Conservation (phyloP, 331 rosid species). For the Quercus tomentella region DNA sequence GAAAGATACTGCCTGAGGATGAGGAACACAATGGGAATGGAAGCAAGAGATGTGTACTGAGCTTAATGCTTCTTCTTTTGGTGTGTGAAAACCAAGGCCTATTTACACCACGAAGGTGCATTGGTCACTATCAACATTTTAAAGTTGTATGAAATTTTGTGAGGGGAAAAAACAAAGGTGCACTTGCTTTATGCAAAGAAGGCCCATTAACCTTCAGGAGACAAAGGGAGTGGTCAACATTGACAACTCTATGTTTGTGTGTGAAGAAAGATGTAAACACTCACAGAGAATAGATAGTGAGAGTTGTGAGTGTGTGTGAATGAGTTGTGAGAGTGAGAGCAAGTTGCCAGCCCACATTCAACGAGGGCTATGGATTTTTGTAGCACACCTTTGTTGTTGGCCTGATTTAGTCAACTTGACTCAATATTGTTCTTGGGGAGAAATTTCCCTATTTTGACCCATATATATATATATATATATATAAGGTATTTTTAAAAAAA, state of each 20-base stretch:
- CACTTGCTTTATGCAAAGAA: background rate
- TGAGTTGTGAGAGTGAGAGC: background rate
- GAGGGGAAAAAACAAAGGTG: background rate
- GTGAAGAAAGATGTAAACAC: background rate
- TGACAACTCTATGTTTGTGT: too few relatives aligned
- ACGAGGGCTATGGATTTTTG: background rate
- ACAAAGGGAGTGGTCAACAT: background rate
- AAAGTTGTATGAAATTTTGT: background rate
- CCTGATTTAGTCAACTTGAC: background rate
- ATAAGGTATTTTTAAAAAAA: too few relatives aligned
- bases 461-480: too few relatives aligned
- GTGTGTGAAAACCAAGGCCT: background rate
- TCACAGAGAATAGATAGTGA: background rate
- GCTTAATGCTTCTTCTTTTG: background rate
- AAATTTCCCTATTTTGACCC: background rate
- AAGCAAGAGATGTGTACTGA: background rate
- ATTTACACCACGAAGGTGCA: background rate
- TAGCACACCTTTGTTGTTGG: background rate
- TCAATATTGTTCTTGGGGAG: background rate
- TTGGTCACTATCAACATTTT: background rate
- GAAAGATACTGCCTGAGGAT: too few relatives aligned
- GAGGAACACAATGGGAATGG: background rate
- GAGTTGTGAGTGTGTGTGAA: background rate
- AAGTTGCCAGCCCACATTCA: background rate
- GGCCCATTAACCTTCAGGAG: background rate